phyloP scores from a whole-genome alignment of 768 basidiomycete species.

The Trametes cingulata region DNA sequence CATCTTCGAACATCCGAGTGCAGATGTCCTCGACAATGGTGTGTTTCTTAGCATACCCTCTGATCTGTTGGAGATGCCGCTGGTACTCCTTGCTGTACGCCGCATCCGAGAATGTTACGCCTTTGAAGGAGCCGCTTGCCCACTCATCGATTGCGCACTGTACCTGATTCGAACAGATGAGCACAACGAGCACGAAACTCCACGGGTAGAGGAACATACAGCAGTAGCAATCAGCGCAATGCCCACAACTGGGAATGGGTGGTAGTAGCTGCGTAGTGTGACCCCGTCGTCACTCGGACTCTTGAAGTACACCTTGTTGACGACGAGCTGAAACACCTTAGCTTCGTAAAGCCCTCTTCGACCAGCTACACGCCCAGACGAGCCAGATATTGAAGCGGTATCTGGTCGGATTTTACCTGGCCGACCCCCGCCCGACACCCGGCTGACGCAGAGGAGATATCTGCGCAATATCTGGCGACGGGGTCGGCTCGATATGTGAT shows the following conservation, averaged over 20 bases:
- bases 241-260: not conserved
- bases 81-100: not conserved
- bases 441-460: no score
- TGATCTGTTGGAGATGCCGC: not conserved
- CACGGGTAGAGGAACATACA: not conserved
- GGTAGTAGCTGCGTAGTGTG: not conserved
- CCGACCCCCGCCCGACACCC: no score
- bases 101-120: not conserved
- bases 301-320: not conserved
- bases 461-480: no score
- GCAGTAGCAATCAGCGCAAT: not conserved
- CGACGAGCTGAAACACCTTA: not conserved
- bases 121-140: no score
- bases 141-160: no score
- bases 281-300: not conserved
- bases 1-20: not conserved
- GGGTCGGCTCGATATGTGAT: no score
- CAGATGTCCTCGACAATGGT: not conserved
- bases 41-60: not conserved
- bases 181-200: not conserved
- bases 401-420: no score
- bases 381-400: no score
- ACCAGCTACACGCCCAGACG: no score
- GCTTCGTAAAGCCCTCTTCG: not conserved
- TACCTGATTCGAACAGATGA: no score